Base-by-base conservation (phyloP, 306 rosid genomes). In the Quercus glauca region DNA sequence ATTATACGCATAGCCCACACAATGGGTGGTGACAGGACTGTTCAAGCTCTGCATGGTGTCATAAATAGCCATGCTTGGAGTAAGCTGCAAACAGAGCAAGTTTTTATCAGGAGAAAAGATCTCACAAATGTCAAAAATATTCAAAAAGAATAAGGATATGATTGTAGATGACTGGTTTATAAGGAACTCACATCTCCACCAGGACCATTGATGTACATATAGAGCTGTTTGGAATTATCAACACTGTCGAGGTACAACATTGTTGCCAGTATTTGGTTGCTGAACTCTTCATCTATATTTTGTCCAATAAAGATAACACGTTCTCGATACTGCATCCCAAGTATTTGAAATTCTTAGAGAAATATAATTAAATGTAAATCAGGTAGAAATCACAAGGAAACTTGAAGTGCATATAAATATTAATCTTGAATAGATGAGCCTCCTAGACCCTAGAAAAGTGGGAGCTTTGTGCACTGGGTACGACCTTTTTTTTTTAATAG, bases 11-110 rank as follows among this genome's bases (percentile, higher is more conserved):
- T 71, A 88, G 61, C 99, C 99, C 67, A 95, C 83, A 73, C 99
- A 95, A 77, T 89, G 94, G 65, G 99, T 95, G 80, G 84, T 86
- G 53, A 95, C 89, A 74, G 99, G 83, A 85, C 92, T 90, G 57
- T 93, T 79, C 87, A 95, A 87, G 90, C 97, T 95, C 79, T 89
- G 94, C 97, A 93, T 93, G 35, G 98, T 93, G 77, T 95, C 99
- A 79, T 85, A 95, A 76, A 95, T 86, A 83, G 99, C 87, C 93
- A 95, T 7, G 85, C 90, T 85, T 21, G 99, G 98, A 37, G 98
- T 91, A 87, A 95, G 91, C 98, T 95, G 94, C 89, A 93, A 86
- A 74, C 56, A 68, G 75, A 20, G 74, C 69, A 79, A 75, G 74
- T 41, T 35, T 79, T 76, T 76, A 84, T 75, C 43, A 63, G 37